Evolutionary conservation across 768 basidiomycete genomes (phyloP).

Genomic region (Psilocybe cubensis): DNA sequence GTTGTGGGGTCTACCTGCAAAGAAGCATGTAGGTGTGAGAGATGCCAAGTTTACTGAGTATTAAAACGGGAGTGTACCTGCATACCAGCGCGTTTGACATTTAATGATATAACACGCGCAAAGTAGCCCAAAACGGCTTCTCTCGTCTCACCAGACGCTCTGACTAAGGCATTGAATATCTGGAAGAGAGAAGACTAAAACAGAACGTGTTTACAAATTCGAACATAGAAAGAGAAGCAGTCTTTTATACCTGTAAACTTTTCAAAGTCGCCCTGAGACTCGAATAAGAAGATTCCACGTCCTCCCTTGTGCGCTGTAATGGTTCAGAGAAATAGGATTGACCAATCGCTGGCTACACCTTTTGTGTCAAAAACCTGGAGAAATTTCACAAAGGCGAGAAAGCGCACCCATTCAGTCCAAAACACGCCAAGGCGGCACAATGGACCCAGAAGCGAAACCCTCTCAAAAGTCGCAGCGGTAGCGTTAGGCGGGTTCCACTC

Average conservation of each 20-base stretch:
- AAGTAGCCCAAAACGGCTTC: constrained; percentile 88
- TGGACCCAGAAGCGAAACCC: constrained; percentile 76
- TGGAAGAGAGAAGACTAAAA: constrained; percentile 71
- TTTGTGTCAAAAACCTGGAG: not conserved
- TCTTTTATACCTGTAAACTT: constrained; percentile 68
- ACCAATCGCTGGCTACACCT: constrained; percentile 71
- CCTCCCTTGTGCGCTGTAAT: constrained; percentile 69
- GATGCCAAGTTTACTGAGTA: not conserved
- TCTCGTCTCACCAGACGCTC: constrained; percentile 75
- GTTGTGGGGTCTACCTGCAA: constrained; percentile 79
- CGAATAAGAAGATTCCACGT: constrained; percentile 81
- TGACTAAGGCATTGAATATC: constrained; percentile 86
- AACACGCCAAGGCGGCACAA: constrained; percentile 85
- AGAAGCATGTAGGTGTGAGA: not conserved
- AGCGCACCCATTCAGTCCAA: constrained; percentile 83
- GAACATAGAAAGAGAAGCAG: not conserved
- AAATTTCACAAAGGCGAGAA: not conserved
- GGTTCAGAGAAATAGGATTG: constrained; percentile 86
- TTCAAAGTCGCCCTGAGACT: constrained; percentile 88
- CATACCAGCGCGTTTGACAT: constrained; percentile 89
- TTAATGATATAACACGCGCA: constrained; percentile 71
- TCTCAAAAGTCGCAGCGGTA: constrained; percentile 66
- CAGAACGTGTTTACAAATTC: not conserved
- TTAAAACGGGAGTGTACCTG: constrained; percentile 49
- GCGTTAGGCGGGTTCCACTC: constrained; percentile 72